Conservation (phyloP, 345 rosid species). For the Cochlearia excelsa region DNA sequence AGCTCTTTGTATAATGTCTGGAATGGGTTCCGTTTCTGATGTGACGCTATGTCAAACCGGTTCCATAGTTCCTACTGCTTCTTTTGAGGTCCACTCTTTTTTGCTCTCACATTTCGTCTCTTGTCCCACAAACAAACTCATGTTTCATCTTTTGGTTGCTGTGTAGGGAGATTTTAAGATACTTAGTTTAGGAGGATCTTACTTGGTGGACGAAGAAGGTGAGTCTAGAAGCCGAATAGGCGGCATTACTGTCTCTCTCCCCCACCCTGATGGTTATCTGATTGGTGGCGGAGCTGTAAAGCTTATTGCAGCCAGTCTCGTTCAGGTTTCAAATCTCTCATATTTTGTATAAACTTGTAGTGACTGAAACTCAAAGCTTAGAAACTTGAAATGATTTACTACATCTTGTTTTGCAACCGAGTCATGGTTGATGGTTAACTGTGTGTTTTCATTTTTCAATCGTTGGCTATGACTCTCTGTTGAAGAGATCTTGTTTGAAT, state of each 20-base stretch:
- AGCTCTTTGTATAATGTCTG: conserved; percentile 85
- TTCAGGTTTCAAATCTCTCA: too few relatives aligned
- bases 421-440: conserved; percentile 2
- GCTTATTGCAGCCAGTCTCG: too few relatives aligned
- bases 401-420: too few relatives aligned
- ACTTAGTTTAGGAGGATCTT: conserved; percentile 84
- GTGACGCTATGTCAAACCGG: conserved; percentile 68
- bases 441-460: background rate
- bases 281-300: too few relatives aligned
- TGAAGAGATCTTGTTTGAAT: conserved; percentile 8
- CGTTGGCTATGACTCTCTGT: background rate
- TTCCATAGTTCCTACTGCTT: conserved; percentile 43
- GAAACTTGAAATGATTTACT: too few relatives aligned
- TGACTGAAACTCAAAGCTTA: background rate
- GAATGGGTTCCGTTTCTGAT: conserved; percentile 65
- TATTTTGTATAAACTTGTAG: too few relatives aligned
- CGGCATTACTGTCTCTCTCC: too few relatives aligned
- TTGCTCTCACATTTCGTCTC: background rate
- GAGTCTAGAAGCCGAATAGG: too few relatives aligned
- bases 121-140: background rate
- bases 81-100: conserved; percentile 59
- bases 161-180: conserved; percentile 74
- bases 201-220: conserved; percentile 45
- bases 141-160: background rate
- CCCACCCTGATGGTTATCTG: too few relatives aligned